phyloP scores from a whole-genome alignment of 2,329 filamentous ascomycete species.

The Fusarium stilboides region DNA sequence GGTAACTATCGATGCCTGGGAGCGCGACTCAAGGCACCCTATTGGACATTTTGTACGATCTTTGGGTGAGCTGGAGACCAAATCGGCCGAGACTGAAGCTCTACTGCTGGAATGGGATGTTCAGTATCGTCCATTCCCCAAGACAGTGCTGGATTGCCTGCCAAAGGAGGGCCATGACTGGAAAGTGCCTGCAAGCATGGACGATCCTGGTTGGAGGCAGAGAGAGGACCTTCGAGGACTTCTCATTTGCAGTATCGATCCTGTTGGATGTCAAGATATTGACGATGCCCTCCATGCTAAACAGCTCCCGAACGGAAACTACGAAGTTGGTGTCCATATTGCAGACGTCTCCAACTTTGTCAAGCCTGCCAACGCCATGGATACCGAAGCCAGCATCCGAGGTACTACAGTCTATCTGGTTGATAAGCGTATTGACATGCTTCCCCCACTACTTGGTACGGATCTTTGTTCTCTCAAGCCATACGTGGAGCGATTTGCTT shows the following conservation, averaged over 20 bases:
- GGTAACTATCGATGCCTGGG: constrained; percentile 96
- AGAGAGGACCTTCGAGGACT: constrained; percentile 87
- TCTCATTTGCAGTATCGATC: constrained; percentile 97
- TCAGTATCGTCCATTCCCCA: constrained; percentile 96
- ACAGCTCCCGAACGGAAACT: constrained; percentile 90
- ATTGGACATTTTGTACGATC: constrained; percentile 95
- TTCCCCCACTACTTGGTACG: constrained; percentile 95
- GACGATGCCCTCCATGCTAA: constrained; percentile 95
- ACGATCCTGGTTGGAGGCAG: constrained; percentile 89
- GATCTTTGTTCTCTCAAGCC: constrained; percentile 97
- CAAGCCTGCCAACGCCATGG: constrained; percentile 97
- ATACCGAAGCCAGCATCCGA: constrained; percentile 91
- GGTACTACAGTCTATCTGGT: constrained; percentile 98
- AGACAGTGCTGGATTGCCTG: constrained; percentile 93
- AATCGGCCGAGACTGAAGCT: constrained; percentile 97
- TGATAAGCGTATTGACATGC: constrained; percentile 99
- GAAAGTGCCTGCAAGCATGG: constrained; percentile 85
- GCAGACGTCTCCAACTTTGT: constrained; percentile 99
- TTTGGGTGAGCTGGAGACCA: constrained; percentile 93
- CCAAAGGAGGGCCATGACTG: constrained; percentile 93
- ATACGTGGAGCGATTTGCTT: constrained; percentile 94
- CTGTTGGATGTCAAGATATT: constrained; percentile 96
- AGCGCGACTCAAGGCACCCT: constrained; percentile 92
- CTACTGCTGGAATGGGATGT: constrained; percentile 96
- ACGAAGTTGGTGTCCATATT: constrained; percentile 97